Conservation (phyloP, 2,329 filamentous ascomycete species). For the Phialocephala subalpina region DNA sequence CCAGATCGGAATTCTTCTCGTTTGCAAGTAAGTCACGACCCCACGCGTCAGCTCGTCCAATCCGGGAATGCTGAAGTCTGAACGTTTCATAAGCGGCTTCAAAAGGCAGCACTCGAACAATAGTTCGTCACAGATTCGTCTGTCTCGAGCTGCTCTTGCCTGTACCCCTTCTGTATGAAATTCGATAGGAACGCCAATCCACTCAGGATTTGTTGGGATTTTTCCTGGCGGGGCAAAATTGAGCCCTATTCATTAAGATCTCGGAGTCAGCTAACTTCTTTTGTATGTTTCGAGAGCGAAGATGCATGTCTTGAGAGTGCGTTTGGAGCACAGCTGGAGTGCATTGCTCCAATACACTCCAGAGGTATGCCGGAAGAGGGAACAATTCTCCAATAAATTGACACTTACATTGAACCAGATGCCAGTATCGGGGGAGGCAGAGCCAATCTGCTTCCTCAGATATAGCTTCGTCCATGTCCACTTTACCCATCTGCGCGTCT, state of each 20-base stretch:
- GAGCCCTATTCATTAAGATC: no score
- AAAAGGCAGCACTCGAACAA: constrained; percentile 38
- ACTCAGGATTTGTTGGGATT: constrained; percentile 34
- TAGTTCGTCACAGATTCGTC: constrained; percentile 34
- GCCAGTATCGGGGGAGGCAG: constrained; percentile 35
- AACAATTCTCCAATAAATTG: no score
- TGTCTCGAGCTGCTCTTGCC: constrained; percentile 23
- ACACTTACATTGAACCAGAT: constrained; percentile 31
- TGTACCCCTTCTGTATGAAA: constrained; percentile 38
- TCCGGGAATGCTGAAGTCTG: no score
- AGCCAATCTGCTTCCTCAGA: constrained; percentile 44
- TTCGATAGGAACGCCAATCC: constrained; percentile 14
- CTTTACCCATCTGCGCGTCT: constrained; percentile 31
- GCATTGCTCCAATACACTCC: no score
- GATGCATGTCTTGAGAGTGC: no score
- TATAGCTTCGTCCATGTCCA: constrained; percentile 34
- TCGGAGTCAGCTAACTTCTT: no score
- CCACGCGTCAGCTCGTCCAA: constrained; percentile 43
- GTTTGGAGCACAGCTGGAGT: no score
- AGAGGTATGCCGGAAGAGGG: no score
- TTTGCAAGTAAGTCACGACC: constrained; percentile 35
- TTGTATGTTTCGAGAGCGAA: no score
- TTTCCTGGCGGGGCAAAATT: constrained; percentile 42
- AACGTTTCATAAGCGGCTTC: constrained; percentile 41
- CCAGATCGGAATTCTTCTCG: constrained; percentile 33